Percentiles rank a stretch among this genome's conserved stretches.
phyloP scores from a whole-genome alignment of 2,329 filamentous ascomycete species.

The Fusarium sp. region DNA sequence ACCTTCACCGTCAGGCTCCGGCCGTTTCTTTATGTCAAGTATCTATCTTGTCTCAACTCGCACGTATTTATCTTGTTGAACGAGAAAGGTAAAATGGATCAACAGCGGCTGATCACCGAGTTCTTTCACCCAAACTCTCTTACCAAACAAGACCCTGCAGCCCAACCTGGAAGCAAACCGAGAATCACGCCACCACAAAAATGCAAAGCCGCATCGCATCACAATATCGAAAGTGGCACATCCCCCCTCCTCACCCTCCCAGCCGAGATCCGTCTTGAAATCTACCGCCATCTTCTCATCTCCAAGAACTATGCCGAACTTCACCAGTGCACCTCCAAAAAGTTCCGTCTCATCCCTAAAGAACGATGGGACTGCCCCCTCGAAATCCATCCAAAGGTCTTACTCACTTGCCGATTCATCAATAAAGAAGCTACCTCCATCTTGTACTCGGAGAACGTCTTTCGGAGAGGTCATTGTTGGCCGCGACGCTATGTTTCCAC shows the following conservation, averaged over 20 bases:
- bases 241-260: background rate
- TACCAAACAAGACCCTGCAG: background rate
- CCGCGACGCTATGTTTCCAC: background rate
- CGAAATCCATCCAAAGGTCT: background rate
- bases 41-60: accelerated
- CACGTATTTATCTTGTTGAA: accelerated
- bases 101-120: background rate
- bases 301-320: background rate
- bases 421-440: conserved; percentile 16
- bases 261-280: conserved; percentile 11
- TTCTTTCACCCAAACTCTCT: background rate
- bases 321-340: background rate
- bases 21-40: too few relatives aligned
- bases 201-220: background rate
- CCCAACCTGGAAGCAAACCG: background rate
- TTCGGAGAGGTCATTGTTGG: conserved; percentile 5
- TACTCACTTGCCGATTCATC: conserved; percentile 1
- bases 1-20: background rate
- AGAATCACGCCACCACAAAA: background rate
- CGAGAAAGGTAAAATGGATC: background rate
- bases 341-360: conserved; percentile 4
- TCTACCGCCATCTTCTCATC: conserved; percentile 19
- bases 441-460: conserved; percentile 13
- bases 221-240: background rate
- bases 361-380: background rate